phyloP scores from a whole-genome alignment of 192 early-diverging fungal species.

The Phlyctochytrium arcticum region DNA sequence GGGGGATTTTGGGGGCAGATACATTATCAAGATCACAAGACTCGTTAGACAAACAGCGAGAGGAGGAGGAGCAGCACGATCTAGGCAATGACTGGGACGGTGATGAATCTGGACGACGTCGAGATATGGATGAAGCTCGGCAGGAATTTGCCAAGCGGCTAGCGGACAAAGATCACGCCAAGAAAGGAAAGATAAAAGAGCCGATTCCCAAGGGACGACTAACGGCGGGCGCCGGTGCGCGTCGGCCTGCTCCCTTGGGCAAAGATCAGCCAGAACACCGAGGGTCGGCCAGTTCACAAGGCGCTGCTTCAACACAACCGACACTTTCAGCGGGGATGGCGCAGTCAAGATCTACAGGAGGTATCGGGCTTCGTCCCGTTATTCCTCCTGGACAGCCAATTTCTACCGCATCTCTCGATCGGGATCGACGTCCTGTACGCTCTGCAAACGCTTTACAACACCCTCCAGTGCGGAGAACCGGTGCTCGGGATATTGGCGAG shows the following conservation, averaged over 20 bases:
- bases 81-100: slow-evolving; percentile 13
- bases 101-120: slow-evolving; percentile 8
- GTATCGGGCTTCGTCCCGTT: neutral
- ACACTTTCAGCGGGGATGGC: neutral
- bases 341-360: neutral
- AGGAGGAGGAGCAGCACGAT: slow-evolving; percentile 21
- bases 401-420: neutral
- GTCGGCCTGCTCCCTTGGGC: no score
- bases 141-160: slow-evolving; percentile 15
- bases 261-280: no score
- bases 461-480: neutral
- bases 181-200: slow-evolving; percentile 6
- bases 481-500: neutral
- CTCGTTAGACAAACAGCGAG: slow-evolving; percentile 5
- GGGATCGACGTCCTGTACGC: neutral
- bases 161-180: slow-evolving; percentile 13
- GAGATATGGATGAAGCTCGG: slow-evolving; percentile 22
- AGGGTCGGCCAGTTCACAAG: no score
- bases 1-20: neutral
- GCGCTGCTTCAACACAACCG: no score
- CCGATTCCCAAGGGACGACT: neutral
- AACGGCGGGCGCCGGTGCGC: neutral
- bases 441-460: neutral
- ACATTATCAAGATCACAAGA: slow-evolving; percentile 7
- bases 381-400: neutral